Conservation (phyloP, 495 filamentous ascomycete species). For the Tuber brumale region DNA sequence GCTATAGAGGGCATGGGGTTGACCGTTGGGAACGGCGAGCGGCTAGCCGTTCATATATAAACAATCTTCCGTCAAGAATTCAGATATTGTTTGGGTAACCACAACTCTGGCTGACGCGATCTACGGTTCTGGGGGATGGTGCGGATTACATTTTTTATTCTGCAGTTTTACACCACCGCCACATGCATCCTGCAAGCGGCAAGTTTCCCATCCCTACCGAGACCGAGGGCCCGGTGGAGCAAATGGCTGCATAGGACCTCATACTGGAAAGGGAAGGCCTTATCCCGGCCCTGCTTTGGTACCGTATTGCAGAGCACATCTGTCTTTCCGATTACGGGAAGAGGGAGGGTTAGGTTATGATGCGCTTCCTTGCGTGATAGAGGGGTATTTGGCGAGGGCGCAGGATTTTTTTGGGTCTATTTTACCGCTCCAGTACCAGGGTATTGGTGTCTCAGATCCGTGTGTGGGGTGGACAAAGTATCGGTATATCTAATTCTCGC, state of each 20-base stretch:
- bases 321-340: neutral
- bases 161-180: neutral
- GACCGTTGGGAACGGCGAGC: neutral
- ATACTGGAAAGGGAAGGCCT: neutral
- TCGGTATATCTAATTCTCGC: neutral
- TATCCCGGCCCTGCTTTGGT: neutral
- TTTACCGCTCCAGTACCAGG: neutral
- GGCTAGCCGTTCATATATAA: neutral
- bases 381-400: neutral
- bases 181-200: neutral
- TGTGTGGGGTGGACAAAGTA: neutral
- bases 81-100: neutral
- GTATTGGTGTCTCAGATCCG: neutral
- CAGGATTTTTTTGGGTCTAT: neutral
- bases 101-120: neutral
- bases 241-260: neutral
- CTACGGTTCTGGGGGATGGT: neutral
- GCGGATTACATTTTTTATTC: neutral
- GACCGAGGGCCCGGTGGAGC: neutral
- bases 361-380: neutral
- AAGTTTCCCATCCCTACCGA: neutral
- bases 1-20: neutral
- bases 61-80: neutral
- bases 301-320: neutral
- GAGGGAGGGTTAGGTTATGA: neutral